A percentile compares a stretch with the other conserved stretches of the same genome.
Conservation (phyloP, 306 rosid genomes). For the Delonix regia region DNA sequence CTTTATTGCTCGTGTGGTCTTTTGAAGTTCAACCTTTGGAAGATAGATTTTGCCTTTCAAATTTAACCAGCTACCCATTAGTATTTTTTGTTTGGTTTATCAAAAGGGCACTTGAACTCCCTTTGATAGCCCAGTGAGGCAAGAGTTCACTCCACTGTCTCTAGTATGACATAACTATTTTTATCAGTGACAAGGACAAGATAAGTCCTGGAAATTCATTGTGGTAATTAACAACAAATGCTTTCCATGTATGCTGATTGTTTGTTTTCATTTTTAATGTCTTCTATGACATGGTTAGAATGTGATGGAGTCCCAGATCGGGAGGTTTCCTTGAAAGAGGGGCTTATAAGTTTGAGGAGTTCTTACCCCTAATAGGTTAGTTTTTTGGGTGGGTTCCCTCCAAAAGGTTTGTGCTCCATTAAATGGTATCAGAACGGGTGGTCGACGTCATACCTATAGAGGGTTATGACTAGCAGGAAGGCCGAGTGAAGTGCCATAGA, state of each 20-base stretch:
- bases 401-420: too few species aligned
- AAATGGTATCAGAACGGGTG: too few species aligned
- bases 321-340: too few species aligned
- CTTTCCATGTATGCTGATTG: not conserved
- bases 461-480: too few species aligned
- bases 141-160: conserved; percentile 6
- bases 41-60: conserved; percentile 10
- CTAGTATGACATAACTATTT: not conserved
- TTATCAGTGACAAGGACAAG: not conserved
- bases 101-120: not conserved
- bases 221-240: not conserved
- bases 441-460: too few species aligned
- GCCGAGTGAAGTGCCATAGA: too few species aligned
- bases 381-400: too few species aligned
- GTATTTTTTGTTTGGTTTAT: conserved; percentile 2
- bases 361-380: too few species aligned
- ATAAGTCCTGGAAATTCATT: not conserved
- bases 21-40: conserved; percentile 1
- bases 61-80: not conserved
- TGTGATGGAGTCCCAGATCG: too few species aligned
- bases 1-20: not conserved
- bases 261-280: conserved; percentile 13
- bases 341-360: too few species aligned
- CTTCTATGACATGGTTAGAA: not conserved
- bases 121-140: not conserved